These are phyloP conservation scores for Bryoglossum gracile DNA, from an alignment of 495 filamentous ascomycete genomes.

Conservation along the genomic window DNA sequence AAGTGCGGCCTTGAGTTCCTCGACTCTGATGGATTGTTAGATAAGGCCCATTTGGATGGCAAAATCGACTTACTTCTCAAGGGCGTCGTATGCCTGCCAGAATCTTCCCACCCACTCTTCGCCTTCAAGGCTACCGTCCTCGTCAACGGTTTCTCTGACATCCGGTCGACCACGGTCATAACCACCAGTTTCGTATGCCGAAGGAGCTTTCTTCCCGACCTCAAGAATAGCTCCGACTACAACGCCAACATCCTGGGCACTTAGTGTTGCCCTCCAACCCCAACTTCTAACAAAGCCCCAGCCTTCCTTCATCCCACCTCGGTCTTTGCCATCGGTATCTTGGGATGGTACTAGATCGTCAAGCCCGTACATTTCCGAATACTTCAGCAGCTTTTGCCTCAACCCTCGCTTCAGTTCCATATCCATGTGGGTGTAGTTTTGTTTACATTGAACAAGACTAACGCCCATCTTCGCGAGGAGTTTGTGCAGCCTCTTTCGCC, in stretches of 20 bases:
- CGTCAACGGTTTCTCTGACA: slow-evolving; percentile 33
- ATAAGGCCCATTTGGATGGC: slow-evolving; percentile 11
- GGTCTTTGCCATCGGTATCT: slow-evolving; percentile 44
- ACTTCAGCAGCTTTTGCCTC: slow-evolving; percentile 77
- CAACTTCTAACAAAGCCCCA: slow-evolving; percentile 97
- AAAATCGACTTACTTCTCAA: slow-evolving; percentile 51
- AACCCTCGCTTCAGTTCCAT: slow-evolving; percentile 90
- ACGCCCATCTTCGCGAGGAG: slow-evolving; percentile 97
- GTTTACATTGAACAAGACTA: slow-evolving; percentile 84
- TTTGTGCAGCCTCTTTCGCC: slow-evolving; percentile 87
- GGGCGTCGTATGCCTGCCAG: slow-evolving; percentile 89
- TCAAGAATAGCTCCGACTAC: slow-evolving; percentile 87
- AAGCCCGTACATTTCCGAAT: slow-evolving; percentile 82
- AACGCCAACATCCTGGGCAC: slow-evolving; percentile 84
- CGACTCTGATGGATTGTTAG: slow-evolving; percentile 43
- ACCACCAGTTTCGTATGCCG: slow-evolving; percentile 24
- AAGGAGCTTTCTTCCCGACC: slow-evolving; percentile 55
- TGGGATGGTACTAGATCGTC: slow-evolving; percentile 79
- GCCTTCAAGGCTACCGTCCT: slow-evolving; percentile 41
- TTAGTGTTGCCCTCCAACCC: slow-evolving; percentile 94
- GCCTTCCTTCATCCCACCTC: slow-evolving; percentile 61
- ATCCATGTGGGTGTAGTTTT: slow-evolving; percentile 97
- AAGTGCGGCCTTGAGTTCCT: slow-evolving; percentile 67
- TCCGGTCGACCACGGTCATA: slow-evolving; percentile 31
- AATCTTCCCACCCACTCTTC: slow-evolving; percentile 73